phyloP scores from a whole-genome alignment of 106 monocot species.

The Acanthochlamys bracteata region DNA sequence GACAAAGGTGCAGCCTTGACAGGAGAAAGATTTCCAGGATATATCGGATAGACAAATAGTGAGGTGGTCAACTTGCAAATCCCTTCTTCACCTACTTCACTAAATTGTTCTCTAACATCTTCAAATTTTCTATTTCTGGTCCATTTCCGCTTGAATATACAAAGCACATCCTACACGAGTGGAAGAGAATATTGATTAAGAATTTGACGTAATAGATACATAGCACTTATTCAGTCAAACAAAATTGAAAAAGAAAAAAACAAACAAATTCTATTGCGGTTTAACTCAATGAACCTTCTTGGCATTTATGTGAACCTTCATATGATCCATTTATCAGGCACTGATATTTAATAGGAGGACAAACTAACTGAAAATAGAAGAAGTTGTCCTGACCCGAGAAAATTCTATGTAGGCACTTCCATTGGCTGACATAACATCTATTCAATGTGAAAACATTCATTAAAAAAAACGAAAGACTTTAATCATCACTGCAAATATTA shows the following conservation, averaged over 20 bases:
- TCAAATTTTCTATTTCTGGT: slow-evolving; percentile 42
- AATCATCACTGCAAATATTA: too few species aligned
- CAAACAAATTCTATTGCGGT: not conserved
- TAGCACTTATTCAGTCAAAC: not conserved
- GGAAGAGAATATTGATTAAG: not conserved
- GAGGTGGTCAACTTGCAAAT: too few species aligned
- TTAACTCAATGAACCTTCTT: not conserved
- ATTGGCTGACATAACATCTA: too few species aligned
- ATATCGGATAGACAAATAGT: not conserved
- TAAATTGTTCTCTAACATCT: slow-evolving; percentile 40
- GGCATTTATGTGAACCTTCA: too few species aligned
- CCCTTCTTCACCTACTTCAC: slow-evolving; percentile 25
- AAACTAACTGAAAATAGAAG: too few species aligned
- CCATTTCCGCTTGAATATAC: slow-evolving; percentile 40
- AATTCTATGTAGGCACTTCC: too few species aligned
- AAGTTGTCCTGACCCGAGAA: too few species aligned
- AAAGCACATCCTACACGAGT: slow-evolving; percentile 49
- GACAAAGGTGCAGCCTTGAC: not conserved
- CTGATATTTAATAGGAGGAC: too few species aligned
- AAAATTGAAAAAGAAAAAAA: not conserved
- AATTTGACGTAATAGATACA: too few species aligned
- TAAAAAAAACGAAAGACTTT: too few species aligned
- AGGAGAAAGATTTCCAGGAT: not conserved
- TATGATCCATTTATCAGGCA: too few species aligned
- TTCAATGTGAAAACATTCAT: too few species aligned